A percentile compares a stretch with the other conserved stretches of the same genome.
These are phyloP conservation scores for Henckelia pumila DNA, from an alignment of 257 asterid genomes.

Conservation along the genomic window DNA sequence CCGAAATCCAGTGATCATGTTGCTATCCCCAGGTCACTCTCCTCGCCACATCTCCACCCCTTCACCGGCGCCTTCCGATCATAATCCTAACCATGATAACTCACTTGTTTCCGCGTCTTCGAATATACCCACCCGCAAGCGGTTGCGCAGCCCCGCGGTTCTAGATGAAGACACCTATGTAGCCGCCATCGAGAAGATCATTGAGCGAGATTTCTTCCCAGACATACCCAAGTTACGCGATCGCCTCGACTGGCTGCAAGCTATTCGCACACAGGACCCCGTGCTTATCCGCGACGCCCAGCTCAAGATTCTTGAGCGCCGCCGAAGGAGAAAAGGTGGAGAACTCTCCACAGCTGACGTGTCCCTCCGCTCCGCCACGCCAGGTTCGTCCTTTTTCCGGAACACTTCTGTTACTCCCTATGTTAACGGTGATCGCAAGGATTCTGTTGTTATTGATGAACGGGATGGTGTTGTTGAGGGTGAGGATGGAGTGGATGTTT, in stretches of 20 bases:
- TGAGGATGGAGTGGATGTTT: constrained; percentile 43
- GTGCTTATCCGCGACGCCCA: constrained; percentile 88
- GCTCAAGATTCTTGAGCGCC: constrained; percentile 87
- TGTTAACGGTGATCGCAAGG: constrained; percentile 29
- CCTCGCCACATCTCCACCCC: constrained; percentile 91
- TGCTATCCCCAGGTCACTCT: constrained; percentile 82
- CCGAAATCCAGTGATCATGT: constrained; percentile 36
- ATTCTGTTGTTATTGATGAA: constrained; percentile 21
- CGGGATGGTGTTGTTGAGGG: constrained; percentile 28
- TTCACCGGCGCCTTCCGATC: constrained; percentile 46
- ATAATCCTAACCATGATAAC: constrained; percentile 26
- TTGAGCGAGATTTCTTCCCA: constrained; percentile 93
- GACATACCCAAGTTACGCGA: constrained; percentile 91
- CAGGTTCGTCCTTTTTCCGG: constrained; percentile 69
- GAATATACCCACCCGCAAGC: constrained; percentile 29
- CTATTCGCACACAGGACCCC: constrained; percentile 72
- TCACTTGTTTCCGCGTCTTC: constrained; percentile 24
- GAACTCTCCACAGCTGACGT: constrained; percentile 23
- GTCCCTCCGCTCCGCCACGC: constrained; percentile 50
- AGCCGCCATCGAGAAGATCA: constrained; percentile 84
- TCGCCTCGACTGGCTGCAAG: constrained; percentile 96
- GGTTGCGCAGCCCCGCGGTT: constrained; percentile 45
- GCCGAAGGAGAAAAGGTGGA: constrained; percentile 48
- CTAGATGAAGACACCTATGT: constrained; percentile 85
- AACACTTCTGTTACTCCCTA: constrained; percentile 68